Percentiles rank a stretch among this genome's conserved stretches.
Evolutionary conservation across 768 basidiomycete genomes (phyloP).

Genomic region (Leccinum boreale): DNA sequence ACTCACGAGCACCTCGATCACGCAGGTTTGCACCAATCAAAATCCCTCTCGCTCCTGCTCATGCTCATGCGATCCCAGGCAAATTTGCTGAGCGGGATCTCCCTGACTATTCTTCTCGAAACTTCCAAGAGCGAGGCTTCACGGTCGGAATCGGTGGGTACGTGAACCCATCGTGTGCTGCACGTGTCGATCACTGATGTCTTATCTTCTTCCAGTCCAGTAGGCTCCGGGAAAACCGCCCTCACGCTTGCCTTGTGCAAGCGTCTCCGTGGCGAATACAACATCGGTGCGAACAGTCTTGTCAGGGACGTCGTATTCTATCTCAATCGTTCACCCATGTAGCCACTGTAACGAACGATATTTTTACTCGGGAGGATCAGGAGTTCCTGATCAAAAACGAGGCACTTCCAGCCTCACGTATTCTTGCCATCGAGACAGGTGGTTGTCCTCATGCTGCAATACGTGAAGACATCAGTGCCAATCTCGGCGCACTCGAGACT

Average conservation of each 20-base stretch:
- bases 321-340: conserved; percentile 9
- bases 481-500: conserved; percentile 92
- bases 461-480: conserved; percentile 96
- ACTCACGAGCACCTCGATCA: conserved; percentile 92
- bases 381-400: conserved; percentile 94
- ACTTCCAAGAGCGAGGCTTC: conserved; percentile 92
- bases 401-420: conserved; percentile 80
- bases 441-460: conserved; percentile 99
- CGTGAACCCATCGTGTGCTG: conserved; percentile 23
- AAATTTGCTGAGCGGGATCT: conserved; percentile 91
- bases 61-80: conserved; percentile 44
- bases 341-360: conserved; percentile 99
- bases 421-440: conserved; percentile 95
- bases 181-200: neutral
- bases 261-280: conserved; percentile 75
- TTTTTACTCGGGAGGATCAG: conserved; percentile 97
- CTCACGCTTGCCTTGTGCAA: conserved; percentile 88
- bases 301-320: conserved; percentile 1
- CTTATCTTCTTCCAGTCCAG: conserved; percentile 56
- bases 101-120: conserved; percentile 79
- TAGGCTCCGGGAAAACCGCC: conserved; percentile 98
- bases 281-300: conserved; percentile 65
- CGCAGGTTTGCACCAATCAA: conserved; percentile 52
- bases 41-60: neutral
- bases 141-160: conserved; percentile 98